Base-by-base conservation (phyloP, 1,139 yeast species). In the Taphrina sp. region DNA sequence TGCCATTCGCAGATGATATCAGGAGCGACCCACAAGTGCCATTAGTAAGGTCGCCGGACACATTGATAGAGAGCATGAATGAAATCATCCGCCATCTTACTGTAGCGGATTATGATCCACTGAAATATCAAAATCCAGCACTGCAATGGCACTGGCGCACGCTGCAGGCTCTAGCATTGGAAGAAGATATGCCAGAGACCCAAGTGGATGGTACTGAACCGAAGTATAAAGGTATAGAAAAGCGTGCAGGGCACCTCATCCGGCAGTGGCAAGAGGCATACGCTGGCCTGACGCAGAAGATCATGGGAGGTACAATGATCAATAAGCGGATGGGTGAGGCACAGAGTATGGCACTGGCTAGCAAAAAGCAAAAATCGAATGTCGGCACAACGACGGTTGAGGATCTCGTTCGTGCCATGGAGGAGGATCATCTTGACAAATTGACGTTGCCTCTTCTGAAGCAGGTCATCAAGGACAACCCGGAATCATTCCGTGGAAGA, bases 81-180 rank as follows among this genome's bases (percentile, higher is more conserved):
- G 66, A 67, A 28, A 65, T 80, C 12, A 63, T 80, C 26, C 69
- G 69, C 33, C 70, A 69, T 29, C 71, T 80, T 55, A 71, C 70
- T 19, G 67, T 78, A 65, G 66, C 68, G 14, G 77, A 78, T 0
- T 86, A 82, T 64, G 68, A 71, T n/a, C 89, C 94, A 0, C 66
- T 69, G 5, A 76, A 80, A 3, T 82, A 73, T 63, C 77, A 76
- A 10, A 88, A 85, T 65, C 95, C 95, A 0, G 71, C 77, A 1
- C 68, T 89, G 41, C 81, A 80, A 58, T 82, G 80, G 73, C 85
- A 82, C 64, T 83, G 81, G 67, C 76, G 78, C 59, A 72, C 82
- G 0, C 68, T 88, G 23, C 82, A 83, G 64, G 84, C 85, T 57
- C 79, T 81, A 59, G 75, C 87, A 16, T 70, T 89, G 46, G 90